Evolutionary conservation across 257 asterid species (phyloP), one percentile per base, ranked within the genome.

Genomic region (Ajuga chamaepitys): DNA sequence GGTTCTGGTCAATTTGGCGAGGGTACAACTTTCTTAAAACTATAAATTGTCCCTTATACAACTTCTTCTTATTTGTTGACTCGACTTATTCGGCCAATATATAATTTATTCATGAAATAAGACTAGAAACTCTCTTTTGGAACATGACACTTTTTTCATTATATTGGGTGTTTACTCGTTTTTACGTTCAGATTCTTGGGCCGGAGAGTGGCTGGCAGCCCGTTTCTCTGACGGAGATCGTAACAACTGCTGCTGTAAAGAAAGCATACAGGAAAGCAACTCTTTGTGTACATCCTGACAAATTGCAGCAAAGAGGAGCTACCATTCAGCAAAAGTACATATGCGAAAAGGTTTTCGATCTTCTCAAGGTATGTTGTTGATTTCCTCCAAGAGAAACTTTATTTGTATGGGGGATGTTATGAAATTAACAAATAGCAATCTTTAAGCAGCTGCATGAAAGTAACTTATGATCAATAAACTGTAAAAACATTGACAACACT

Each of bases 221-320:
- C 9, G 78, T 88, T 42, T 64, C 95, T 12, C 75, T 88, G 54
- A 86, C 96, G 8, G 96, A 88, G 81, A 77, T 88, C 40, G 48
- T 91, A 74, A 84, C 96, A 21, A 74, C 80, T 8, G 72, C 75
- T 74, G 97, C 95, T 25, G 94, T 88, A 35, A 91, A 82, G 82
- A 91, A 86, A 73, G 95, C 89, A 54, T 91, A 91, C 88, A 68
- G 95, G 74, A 88, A 84, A 76, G 96, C 97, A 50, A 91, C 97
- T 61, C 93, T 91, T 45, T 85, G 79, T 70, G 96, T 91, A 47
- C 98, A 91, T 68, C 98, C 98, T 17, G 98, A 91, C 76, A 91
- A 91, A 74, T 71, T 91, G 76, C 98, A 91, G 81, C 98, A 91
- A 76, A 77, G 95, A 64, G 87, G 95, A 37, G 98, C 98, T 26